phyloP scores from a whole-genome alignment of 345 rosid genomes.

The Lepidium aucheri region DNA sequence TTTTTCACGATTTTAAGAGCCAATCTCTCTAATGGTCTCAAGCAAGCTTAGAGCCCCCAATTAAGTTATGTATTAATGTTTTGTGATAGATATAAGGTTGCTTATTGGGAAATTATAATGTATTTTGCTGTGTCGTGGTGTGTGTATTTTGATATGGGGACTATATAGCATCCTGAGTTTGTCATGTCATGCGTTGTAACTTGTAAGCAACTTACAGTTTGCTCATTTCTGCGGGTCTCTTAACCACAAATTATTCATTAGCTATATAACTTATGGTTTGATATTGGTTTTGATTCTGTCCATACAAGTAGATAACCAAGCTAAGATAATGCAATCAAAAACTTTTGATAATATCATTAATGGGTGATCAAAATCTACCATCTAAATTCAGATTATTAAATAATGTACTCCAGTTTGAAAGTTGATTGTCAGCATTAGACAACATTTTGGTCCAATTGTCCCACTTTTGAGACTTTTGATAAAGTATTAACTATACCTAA shows the following conservation, averaged over 20 bases:
- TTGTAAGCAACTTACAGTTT: conserved; percentile 10
- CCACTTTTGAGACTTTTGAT: conserved; percentile 4
- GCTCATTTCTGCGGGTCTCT: conserved; percentile 8
- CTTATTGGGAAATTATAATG: conserved; percentile 18
- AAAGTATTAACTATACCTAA: not conserved
- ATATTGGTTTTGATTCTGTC: not conserved
- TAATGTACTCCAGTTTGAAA: too few species aligned
- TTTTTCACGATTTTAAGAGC: not conserved
- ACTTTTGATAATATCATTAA: too few species aligned
- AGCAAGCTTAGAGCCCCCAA: conserved; percentile 1
- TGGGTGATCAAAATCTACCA: too few species aligned
- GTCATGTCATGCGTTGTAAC: conserved; percentile 5
- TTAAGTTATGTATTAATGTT: conserved; percentile 14
- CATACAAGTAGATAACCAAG: not conserved
- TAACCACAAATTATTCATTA: not conserved
- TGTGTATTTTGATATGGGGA: conserved; percentile 16
- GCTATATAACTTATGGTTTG: conserved; percentile 2
- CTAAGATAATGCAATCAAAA: not conserved
- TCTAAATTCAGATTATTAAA: too few species aligned
- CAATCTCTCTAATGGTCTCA: not conserved
- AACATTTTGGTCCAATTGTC: too few species aligned
- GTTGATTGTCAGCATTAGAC: too few species aligned
- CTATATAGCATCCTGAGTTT: conserved; percentile 2
- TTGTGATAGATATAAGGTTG: conserved; percentile 21
- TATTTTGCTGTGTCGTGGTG: conserved; percentile 21